phyloP scores from a whole-genome alignment of 2,329 filamentous ascomycete genomes.

The Pseudogymnoascus sp. region DNA sequence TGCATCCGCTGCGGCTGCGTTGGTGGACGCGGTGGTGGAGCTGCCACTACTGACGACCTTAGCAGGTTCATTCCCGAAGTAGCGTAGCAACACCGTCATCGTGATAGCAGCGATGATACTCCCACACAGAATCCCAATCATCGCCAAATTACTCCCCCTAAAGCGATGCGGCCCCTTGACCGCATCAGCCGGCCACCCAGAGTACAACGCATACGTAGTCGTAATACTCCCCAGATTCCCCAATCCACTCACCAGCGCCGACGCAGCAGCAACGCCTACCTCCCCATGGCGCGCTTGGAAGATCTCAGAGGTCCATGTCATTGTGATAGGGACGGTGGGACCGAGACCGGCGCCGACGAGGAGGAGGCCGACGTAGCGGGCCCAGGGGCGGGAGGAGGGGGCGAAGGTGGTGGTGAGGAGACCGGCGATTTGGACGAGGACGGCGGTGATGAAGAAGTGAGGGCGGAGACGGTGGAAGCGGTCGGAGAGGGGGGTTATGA shows the following conservation, averaged over 20 bases:
- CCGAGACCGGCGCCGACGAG: slow-evolving; percentile 86
- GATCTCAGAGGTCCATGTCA: slow-evolving; percentile 88
- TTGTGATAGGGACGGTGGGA: slow-evolving; percentile 84
- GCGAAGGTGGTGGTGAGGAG: slow-evolving; percentile 73
- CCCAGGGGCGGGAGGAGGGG: slow-evolving; percentile 59
- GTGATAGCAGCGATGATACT: slow-evolving; percentile 65
- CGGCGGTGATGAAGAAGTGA: slow-evolving; percentile 70
- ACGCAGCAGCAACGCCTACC: slow-evolving; percentile 79
- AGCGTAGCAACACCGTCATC: slow-evolving; percentile 59
- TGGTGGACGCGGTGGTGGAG: slow-evolving; percentile 26
- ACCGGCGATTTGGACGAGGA: slow-evolving; percentile 71
- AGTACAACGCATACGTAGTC: slow-evolving; percentile 83
- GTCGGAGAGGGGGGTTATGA: slow-evolving; percentile 79
- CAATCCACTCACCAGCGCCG: slow-evolving; percentile 75
- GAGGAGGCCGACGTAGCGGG: slow-evolving; percentile 78
- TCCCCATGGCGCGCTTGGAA: slow-evolving; percentile 86
- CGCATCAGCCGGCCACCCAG: slow-evolving; percentile 73
- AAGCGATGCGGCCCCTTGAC: slow-evolving; percentile 60
- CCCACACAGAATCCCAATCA: slow-evolving; percentile 74
- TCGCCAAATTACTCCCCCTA: slow-evolving; percentile 74
- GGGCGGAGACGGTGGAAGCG: slow-evolving; percentile 74
- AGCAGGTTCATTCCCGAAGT: slow-evolving; percentile 44
- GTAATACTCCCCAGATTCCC: slow-evolving; percentile 80
- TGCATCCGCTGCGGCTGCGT: slow-evolving; percentile 31
- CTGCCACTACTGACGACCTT: slow-evolving; percentile 34